A percentile compares a stretch with the other conserved stretches of the same genome.
phyloP scores from a whole-genome alignment of 2,329 filamentous ascomycete genomes.

The Fusarium goolgardi region DNA sequence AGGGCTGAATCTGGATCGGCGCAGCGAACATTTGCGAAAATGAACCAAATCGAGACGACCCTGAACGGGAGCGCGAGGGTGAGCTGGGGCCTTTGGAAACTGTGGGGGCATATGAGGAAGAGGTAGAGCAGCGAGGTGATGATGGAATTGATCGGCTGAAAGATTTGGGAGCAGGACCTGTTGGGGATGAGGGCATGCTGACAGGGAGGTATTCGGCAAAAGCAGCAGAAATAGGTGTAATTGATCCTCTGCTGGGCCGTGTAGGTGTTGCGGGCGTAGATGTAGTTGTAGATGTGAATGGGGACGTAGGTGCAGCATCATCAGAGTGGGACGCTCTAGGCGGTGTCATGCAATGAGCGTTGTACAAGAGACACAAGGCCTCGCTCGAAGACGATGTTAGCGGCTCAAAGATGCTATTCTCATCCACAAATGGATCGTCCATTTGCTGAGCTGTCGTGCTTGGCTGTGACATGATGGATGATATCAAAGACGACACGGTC shows the following conservation, averaged over 20 bases:
- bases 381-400: constrained; percentile 40
- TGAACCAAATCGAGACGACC: constrained; percentile 33
- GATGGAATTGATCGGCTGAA: constrained; percentile 31
- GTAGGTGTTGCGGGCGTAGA: constrained; percentile 37
- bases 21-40: constrained; percentile 46
- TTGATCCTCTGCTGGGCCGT: constrained; percentile 29
- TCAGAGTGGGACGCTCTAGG: constrained; percentile 33
- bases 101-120: constrained; percentile 42
- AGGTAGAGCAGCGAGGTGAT: constrained; percentile 43
- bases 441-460: constrained; percentile 28
- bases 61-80: constrained; percentile 45
- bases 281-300: constrained; percentile 10
- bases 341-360: constrained; percentile 41
- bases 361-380: constrained; percentile 42
- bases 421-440: constrained; percentile 42
- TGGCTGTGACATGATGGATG: constrained; percentile 32
- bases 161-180: constrained; percentile 20
- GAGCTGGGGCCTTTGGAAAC: constrained; percentile 48
- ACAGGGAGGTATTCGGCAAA: constrained; percentile 18
- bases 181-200: constrained; percentile 35
- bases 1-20: constrained; percentile 43
- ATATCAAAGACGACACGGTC: constrained; percentile 32
- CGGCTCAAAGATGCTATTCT: constrained; percentile 43
- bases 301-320: constrained; percentile 4
- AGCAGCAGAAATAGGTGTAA: constrained; percentile 28